phyloP scores from a whole-genome alignment of 352 stramenopile genomes.

The Peronospora farinosa region DNA sequence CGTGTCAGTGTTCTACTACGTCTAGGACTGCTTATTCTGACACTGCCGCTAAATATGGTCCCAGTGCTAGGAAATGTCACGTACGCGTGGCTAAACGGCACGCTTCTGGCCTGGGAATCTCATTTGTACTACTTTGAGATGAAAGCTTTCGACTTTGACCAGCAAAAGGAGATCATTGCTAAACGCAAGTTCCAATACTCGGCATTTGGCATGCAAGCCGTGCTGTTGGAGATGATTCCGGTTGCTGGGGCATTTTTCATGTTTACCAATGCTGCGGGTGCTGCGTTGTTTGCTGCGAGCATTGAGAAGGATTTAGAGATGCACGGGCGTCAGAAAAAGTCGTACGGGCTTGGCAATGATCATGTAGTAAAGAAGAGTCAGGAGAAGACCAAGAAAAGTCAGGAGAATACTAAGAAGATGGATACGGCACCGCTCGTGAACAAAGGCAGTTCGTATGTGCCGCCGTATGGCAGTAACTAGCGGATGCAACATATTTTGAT shows the following conservation, averaged over 20 bases:
- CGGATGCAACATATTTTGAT: not conserved
- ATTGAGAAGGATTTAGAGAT: conserved; percentile 40
- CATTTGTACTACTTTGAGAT: conserved; percentile 63
- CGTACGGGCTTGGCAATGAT: conserved; percentile 14
- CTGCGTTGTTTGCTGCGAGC: conserved; percentile 48
- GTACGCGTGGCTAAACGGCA: conserved; percentile 56
- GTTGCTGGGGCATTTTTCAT: conserved; percentile 44
- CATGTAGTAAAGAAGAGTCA: conserved; percentile 11
- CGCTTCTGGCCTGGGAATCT: conserved; percentile 48
- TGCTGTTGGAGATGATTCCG: conserved; percentile 59
- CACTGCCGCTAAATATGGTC: conserved; percentile 54
- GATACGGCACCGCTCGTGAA: conserved; percentile 30
- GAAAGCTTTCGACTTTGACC: conserved; percentile 37
- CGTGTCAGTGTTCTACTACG: conserved; percentile 44
- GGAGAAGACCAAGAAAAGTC: not conserved
- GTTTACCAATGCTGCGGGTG: conserved; percentile 52
- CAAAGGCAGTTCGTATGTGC: conserved; percentile 26
- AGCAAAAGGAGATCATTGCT: conserved; percentile 42
- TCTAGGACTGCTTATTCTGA: conserved; percentile 40
- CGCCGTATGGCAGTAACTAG: conserved; percentile 26
- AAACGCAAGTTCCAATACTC: conserved; percentile 40
- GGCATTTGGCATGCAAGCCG: conserved; percentile 44
- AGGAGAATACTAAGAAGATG: conserved; percentile 6
- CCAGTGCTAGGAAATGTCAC: conserved; percentile 43
- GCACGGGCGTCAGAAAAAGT: conserved; percentile 14